Evolutionary conservation across 129 eudicot genomes (phyloP).

Genomic region (Ambrosia artemisiifolia): DNA sequence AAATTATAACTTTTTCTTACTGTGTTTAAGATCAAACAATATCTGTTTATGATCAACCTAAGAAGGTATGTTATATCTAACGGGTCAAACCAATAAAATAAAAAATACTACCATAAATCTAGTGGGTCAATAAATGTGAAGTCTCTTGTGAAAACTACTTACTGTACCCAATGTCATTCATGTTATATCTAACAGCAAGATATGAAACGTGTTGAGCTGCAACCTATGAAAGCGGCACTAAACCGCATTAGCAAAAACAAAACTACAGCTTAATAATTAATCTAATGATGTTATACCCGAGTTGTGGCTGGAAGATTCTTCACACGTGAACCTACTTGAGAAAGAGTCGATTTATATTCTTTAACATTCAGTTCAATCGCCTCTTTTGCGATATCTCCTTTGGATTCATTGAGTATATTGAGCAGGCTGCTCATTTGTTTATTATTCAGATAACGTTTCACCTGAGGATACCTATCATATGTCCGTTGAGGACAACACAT

Average conservation of each 20-base stretch:
- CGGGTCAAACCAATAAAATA: too few species aligned
- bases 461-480: constrained; percentile 88
- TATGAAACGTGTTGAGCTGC: constrained; percentile 93
- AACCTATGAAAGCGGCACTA: constrained; percentile 52
- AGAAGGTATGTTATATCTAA: too few species aligned
- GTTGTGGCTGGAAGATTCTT: constrained; percentile 95
- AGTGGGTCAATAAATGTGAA: too few species aligned
- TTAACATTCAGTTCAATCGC: constrained; percentile 61
- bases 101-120: too few species aligned
- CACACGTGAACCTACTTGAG: constrained; percentile 84
- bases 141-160: too few species aligned
- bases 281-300: constrained; percentile 41
- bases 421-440: constrained; percentile 55
- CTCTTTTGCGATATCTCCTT: constrained; percentile 63
- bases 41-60: too few species aligned
- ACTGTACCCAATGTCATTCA: too few species aligned
- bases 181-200: too few species aligned
- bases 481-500: too few species aligned
- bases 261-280: not conserved
- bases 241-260: constrained; percentile 1
- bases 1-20: too few species aligned
- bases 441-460: constrained; percentile 63
- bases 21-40: too few species aligned
- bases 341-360: constrained; percentile 69
- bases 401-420: constrained; percentile 69